Conservation (phyloP, 2,329 filamentous ascomycete genomes). For the Zasmidium angulare region DNA sequence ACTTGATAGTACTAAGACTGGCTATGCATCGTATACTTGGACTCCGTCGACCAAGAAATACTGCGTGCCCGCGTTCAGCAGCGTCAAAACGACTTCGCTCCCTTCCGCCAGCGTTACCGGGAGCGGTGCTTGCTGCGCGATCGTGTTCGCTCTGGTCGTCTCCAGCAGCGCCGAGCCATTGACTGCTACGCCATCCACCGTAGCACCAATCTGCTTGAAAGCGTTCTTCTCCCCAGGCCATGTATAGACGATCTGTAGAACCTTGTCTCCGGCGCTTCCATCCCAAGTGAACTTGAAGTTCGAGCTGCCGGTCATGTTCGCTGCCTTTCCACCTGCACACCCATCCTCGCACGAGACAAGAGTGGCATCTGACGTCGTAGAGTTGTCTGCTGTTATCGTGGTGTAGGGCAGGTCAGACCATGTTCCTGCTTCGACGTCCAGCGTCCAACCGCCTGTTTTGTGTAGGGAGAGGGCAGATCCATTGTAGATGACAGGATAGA, state of each 20-base stretch:
- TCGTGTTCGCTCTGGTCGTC: constrained; percentile 22
- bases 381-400: constrained; percentile 20
- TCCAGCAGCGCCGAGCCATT: constrained; percentile 24
- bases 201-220: constrained; percentile 23
- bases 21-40: constrained; percentile 21
- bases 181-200: constrained; percentile 18
- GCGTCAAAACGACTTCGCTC: constrained; percentile 20
- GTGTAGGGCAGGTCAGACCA: constrained; percentile 26
- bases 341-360: constrained; percentile 20
- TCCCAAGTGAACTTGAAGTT: constrained; percentile 27
- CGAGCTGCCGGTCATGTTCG: constrained; percentile 20
- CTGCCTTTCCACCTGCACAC: constrained; percentile 21
- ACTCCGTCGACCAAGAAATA: constrained; percentile 25
- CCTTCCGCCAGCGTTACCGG: constrained; percentile 20
- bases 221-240: constrained; percentile 27
- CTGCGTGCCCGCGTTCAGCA: constrained; percentile 21
- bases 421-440: constrained; percentile 24
- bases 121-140: constrained; percentile 24
- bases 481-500: constrained; percentile 28
- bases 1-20: not conserved
- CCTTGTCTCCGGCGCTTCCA: constrained; percentile 19
- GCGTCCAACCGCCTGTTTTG: constrained; percentile 27
- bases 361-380: constrained; percentile 15
- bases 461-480: constrained; percentile 20
- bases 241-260: constrained; percentile 25